Evolutionary conservation across 371 early-diverging fungal genomes (phyloP), one percentile per base, ranked within the genome.

Genomic region (Fennellomyces sp.): DNA sequence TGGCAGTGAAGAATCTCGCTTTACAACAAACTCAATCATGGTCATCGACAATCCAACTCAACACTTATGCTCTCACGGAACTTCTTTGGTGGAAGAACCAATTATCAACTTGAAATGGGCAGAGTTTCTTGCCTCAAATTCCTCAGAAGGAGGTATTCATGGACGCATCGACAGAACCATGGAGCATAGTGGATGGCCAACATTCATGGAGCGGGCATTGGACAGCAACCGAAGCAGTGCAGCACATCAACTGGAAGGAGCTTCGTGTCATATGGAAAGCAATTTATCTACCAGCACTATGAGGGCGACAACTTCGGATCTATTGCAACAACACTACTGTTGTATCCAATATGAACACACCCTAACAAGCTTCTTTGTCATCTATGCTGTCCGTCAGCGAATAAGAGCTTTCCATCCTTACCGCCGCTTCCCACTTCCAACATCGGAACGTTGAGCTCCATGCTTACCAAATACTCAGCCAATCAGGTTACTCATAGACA

Each of bases 291-390:
- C 60, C 62, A 39, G 33, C 35, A 6, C 41, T 63, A 5, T 19
- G 45, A 31, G 67, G 65, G 15, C 17, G 28, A 17, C 38, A 31
- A 2, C 2, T 64, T 15, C 54, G 30, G 17, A 26, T 60, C 0
- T 56, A 58, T 35, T 62, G 56, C 28, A 64, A 69, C 72, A 75
- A 75, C 53, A 58, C 51, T 15, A 67, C 70, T n/a, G n/a, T n/a
- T n/a, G n/a, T n/a, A n/a, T n/a, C n/a, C n/a, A n/a, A n/a, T n/a
- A n/a, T n/a, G n/a, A n/a, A n/a, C n/a, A n/a, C n/a, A n/a, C n/a
- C n/a, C n/a, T n/a, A n/a, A n/a, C n/a, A n/a, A n/a, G n/a, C n/a
- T n/a, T n/a, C n/a, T n/a, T n/a, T n/a, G n/a, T n/a, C n/a, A n/a
- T n/a, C n/a, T n/a, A n/a, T n/a, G n/a, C n/a, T n/a, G n/a, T n/a